These are phyloP conservation scores for Leucoagaricus sp. DNA, from an alignment of 1,284 basidiomycete genomes.

Conservation along the genomic window DNA sequence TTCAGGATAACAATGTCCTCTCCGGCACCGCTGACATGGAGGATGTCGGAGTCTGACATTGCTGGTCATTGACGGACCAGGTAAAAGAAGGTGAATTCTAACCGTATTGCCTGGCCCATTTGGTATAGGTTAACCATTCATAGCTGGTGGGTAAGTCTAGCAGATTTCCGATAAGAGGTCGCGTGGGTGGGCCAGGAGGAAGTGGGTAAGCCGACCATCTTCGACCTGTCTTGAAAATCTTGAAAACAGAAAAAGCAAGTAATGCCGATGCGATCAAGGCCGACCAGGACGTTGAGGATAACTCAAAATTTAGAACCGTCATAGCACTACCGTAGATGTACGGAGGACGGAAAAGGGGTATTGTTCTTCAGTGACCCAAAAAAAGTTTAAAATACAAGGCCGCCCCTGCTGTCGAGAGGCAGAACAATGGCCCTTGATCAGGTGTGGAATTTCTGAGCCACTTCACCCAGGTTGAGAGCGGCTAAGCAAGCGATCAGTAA, in stretches of 20 bases:
- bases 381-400: background rate
- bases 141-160: background rate
- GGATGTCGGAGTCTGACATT: conserved; percentile 4
- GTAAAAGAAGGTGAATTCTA: background rate
- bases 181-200: conserved; percentile 6
- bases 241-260: background rate
- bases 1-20: conserved; percentile 6
- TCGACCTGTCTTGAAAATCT: background rate
- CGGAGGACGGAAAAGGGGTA: background rate
- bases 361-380: background rate
- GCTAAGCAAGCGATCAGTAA: too few relatives aligned
- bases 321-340: background rate
- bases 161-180: conserved; percentile 7
- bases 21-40: conserved; percentile 3
- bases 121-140: conserved; percentile 6
- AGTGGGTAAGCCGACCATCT: background rate
- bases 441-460: background rate
- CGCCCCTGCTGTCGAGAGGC: background rate
- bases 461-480: too few relatives aligned
- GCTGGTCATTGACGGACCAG: background rate
- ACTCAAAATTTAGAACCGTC: background rate
- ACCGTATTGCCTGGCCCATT: conserved; percentile 16
- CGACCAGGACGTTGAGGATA: background rate
- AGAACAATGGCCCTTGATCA: background rate
- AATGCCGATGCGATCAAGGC: background rate